phyloP scores from a whole-genome alignment of 2,329 filamentous ascomycete species.

The Xylariales sp. region DNA sequence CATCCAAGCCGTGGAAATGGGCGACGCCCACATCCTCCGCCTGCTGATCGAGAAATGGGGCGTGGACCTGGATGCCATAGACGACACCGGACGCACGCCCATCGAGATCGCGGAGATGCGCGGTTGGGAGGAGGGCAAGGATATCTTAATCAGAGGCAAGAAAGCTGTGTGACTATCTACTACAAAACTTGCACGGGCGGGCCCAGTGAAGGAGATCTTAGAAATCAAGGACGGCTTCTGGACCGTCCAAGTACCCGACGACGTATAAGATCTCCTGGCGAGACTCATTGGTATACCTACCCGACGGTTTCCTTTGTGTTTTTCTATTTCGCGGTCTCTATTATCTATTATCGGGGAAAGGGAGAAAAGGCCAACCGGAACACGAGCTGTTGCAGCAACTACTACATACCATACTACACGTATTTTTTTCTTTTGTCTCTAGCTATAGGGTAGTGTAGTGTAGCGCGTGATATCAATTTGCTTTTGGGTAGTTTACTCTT shows the following conservation, averaged over 20 bases:
- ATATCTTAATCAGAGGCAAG: conserved; percentile 55
- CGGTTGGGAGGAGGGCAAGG: conserved; percentile 68
- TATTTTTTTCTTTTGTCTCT: neutral
- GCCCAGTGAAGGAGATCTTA: conserved; percentile 29
- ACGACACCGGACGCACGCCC: conserved; percentile 66
- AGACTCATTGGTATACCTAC: conserved; percentile 3
- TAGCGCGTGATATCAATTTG: neutral
- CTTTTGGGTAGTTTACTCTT: neutral
- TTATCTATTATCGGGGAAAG: conserved; percentile 8
- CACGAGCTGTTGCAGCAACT: neutral
- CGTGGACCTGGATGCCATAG: conserved; percentile 63
- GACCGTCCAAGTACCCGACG: neutral
- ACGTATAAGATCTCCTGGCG: conserved; percentile 4
- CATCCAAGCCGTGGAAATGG: conserved; percentile 74
- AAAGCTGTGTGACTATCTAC: conserved; percentile 40
- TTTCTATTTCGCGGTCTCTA: neutral
- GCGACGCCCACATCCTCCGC: conserved; percentile 65
- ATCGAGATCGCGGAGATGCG: conserved; percentile 68
- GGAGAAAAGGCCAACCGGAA: conserved; percentile 6
- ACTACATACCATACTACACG: neutral
- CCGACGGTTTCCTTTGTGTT: conserved; percentile 5
- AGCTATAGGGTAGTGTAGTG: neutral
- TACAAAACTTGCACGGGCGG: conserved; percentile 16
- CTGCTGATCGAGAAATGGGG: conserved; percentile 62
- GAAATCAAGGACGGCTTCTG: conserved; percentile 34